Evolutionary conservation across 2,329 filamentous ascomycete species (phyloP).

Genomic region (Rhynchosporium secalis): DNA sequence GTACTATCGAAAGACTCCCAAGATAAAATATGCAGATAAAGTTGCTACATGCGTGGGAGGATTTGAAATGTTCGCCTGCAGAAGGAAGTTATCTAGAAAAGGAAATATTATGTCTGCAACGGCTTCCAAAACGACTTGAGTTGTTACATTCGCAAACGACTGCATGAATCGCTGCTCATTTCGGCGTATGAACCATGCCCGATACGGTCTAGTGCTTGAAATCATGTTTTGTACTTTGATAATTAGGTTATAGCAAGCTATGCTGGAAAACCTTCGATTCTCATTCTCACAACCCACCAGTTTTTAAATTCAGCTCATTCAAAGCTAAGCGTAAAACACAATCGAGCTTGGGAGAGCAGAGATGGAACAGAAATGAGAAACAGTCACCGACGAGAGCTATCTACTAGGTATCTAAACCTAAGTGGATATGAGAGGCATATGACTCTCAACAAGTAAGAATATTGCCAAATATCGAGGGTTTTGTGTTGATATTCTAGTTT

Average conservation of each 20-base stretch:
- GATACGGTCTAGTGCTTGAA: not conserved
- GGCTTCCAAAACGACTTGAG: not conserved
- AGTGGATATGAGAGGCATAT: too few species aligned
- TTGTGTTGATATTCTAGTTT: too few species aligned
- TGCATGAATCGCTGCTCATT: not conserved
- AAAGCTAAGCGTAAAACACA: too few species aligned
- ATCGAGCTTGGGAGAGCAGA: not conserved
- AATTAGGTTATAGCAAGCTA: not conserved
- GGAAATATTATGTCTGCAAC: not conserved
- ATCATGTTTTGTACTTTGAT: not conserved
- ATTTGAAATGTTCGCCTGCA: not conserved
- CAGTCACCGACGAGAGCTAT: too few species aligned
- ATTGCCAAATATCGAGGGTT: too few species aligned
- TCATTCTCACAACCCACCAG: too few species aligned
- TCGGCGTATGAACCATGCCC: constrained; percentile 3
- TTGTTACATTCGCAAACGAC: constrained; percentile 2
- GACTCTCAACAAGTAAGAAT: too few species aligned
- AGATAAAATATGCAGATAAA: too few species aligned
- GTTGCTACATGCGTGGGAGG: too few species aligned
- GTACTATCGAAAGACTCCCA: too few species aligned
- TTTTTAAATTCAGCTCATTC: too few species aligned
- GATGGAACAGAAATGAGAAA: not conserved
- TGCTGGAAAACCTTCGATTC: not conserved
- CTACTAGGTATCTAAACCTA: too few species aligned
- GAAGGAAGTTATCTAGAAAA: not conserved